These are phyloP conservation scores for Dactylonectria macrodidyma DNA, from an alignment of 2,329 filamentous ascomycete species.

Conservation along the genomic window DNA sequence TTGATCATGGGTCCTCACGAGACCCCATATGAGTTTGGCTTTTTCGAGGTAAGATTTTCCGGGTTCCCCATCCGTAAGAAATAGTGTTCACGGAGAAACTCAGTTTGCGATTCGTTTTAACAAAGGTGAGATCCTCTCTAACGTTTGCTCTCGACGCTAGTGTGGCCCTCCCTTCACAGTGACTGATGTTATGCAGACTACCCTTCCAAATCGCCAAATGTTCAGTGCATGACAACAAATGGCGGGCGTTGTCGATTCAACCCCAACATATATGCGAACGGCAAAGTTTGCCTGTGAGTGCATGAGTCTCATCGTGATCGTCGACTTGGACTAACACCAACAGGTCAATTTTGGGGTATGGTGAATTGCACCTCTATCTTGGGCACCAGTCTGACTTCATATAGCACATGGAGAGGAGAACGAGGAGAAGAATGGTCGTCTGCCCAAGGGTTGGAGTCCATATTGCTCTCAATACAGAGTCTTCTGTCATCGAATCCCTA, in stretches of 20 bases:
- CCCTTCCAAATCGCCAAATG: conserved; percentile 75
- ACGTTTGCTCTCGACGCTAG: not conserved
- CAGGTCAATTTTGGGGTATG: conserved; percentile 88
- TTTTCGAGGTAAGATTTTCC: conserved; percentile 82
- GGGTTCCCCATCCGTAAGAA: not conserved
- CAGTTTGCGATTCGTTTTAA: conserved; percentile 85
- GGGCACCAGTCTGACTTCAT: conserved; percentile 32
- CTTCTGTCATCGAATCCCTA: conserved; percentile 95
- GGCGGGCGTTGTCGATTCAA: conserved; percentile 92
- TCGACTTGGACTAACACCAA: conserved; percentile 34
- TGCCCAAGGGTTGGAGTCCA: conserved; percentile 94
- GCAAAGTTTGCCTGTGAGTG: conserved; percentile 91
- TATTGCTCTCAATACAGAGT: conserved; percentile 95
- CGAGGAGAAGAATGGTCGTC: conserved; percentile 96
- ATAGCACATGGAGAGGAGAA: conserved; percentile 92
- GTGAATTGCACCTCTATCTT: not conserved
- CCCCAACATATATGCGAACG: conserved; percentile 93
- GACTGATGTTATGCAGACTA: conserved; percentile 74
- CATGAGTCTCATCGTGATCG: not conserved
- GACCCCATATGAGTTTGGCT: conserved; percentile 96
- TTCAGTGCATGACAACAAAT: conserved; percentile 87
- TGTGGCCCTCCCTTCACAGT: not conserved
- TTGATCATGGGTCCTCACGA: conserved; percentile 94
- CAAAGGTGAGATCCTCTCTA: conserved; percentile 68
- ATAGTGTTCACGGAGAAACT: conserved; percentile 10